phyloP scores from a whole-genome alignment of 2,329 filamentous ascomycete species.

The Helminthosporium solani region DNA sequence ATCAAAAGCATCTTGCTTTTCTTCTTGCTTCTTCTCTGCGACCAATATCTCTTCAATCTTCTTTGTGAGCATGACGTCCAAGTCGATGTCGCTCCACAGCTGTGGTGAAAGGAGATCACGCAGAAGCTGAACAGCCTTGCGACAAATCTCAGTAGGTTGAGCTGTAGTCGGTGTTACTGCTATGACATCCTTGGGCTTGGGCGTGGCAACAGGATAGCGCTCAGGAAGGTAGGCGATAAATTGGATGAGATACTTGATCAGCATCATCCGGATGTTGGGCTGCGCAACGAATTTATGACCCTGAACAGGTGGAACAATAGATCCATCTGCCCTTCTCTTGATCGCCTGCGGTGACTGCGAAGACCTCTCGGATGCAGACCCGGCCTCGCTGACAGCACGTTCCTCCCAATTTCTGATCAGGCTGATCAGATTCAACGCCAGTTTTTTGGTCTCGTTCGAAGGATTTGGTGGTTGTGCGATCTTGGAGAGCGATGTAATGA shows the following conservation, averaged over 20 bases:
- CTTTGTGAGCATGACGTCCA: constrained; percentile 81
- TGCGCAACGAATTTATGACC: constrained; percentile 43
- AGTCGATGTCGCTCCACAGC: constrained; percentile 88
- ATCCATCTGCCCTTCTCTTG: constrained; percentile 77
- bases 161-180: constrained; percentile 42
- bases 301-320: constrained; percentile 49
- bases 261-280: constrained; percentile 66
- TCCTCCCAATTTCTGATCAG: constrained; percentile 94
- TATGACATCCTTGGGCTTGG: constrained; percentile 44
- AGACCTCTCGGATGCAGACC: constrained; percentile 42
- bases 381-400: constrained; percentile 65
- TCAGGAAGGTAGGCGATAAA: constrained; percentile 92
- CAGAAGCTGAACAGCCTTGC: constrained; percentile 78
- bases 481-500: constrained; percentile 86
- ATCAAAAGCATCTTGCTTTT: constrained; percentile 68
- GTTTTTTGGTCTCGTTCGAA: constrained; percentile 86
- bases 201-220: constrained; percentile 66
- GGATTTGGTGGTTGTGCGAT: constrained; percentile 80
- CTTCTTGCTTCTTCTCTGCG: constrained; percentile 60
- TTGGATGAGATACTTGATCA: constrained; percentile 92
- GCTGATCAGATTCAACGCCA: constrained; percentile 86
- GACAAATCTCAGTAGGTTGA: constrained; percentile 74
- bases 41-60: constrained; percentile 83
- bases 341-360: constrained; percentile 67
- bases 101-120: constrained; percentile 81